Evolutionary conservation across 208 protist genomes (phyloP), one percentile per base, ranked within the genome.

Genomic region (Acanthamoeba rhysodes): DNA sequence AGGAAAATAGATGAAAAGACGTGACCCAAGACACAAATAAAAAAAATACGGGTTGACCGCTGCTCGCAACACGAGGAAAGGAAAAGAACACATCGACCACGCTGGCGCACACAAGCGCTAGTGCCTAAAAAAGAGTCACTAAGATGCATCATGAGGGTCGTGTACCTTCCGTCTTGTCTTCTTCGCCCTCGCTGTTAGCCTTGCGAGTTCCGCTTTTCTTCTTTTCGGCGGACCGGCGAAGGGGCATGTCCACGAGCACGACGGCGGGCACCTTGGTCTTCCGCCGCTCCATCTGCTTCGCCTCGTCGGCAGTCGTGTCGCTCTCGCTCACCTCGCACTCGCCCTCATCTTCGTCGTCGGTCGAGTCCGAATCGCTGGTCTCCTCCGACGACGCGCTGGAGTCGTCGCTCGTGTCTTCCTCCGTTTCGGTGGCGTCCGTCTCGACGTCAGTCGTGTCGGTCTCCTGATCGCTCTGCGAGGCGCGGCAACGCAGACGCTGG

Each of bases 191-290:
- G 37, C 74, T 82, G 74, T 45, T 82, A 22, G 45, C 74, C 74
- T 29, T n/a, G 5, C 74, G 74, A 27, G 18, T 74, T n/a, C 74
- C 74, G 45, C 74, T 82, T 16, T 82, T 82, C 74, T 82, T 82
- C 74, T 82, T 82, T 8, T 82, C 74, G 74, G 32, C 45, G 20
- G 74, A 82, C 7, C 74, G 74, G 6, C 74, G 32, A 20, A 82
- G 74, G 29, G 74, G 74, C 74, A 82, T 41, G 22, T 82, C 74
- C 20, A 82, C 37, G 27, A 82, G 74, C 41, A 82, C 74, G 37
- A 82, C 41, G 41, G 74, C 20, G 6, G 74, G 32, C 18, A 82
- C 74, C 74, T 82, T 82, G 32, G 74, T 82, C 74, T 82, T 82
- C 14, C 74, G 32, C 74, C 74, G 74, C 20, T 82, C 74, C 74